Evolutionary conservation across 106 monocot genomes (phyloP).

Genomic region (Platanthera guangdongensis): DNA sequence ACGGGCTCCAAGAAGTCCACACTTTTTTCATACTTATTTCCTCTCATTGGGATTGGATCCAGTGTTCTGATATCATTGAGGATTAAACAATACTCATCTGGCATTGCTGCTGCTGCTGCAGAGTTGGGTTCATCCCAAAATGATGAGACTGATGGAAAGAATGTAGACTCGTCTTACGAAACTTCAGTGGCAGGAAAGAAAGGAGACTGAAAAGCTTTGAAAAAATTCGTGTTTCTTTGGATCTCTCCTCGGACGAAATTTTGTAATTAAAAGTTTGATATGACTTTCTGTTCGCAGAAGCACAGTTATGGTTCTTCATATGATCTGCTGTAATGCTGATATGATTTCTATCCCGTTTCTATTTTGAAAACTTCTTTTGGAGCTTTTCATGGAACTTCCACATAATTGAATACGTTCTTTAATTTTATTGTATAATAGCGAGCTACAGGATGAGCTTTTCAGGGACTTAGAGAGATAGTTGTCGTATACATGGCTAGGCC

Average conservation of each 20-base stretch:
- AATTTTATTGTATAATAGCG: too few species aligned
- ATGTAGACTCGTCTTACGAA: neutral
- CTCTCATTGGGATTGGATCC: slow-evolving; percentile 63
- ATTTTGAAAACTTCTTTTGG: neutral
- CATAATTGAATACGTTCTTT: too few species aligned
- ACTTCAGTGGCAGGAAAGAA: neutral
- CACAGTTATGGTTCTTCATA: neutral
- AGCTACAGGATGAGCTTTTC: too few species aligned
- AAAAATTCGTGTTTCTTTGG: neutral
- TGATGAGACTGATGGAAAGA: neutral
- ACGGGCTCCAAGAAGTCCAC: slow-evolving; percentile 44
- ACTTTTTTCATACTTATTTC: slow-evolving; percentile 59
- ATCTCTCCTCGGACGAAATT: neutral
- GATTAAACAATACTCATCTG: slow-evolving; percentile 78
- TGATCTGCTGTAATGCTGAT: neutral
- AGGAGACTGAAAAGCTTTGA: neutral
- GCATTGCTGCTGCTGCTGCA: slow-evolving; percentile 26
- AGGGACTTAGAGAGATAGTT: too few species aligned
- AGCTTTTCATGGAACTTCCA: neutral
- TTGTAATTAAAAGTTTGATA: neutral
- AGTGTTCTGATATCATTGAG: slow-evolving; percentile 80
- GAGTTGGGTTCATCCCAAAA: slow-evolving; percentile 8
- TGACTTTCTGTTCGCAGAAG: neutral
- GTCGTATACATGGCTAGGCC: too few species aligned
- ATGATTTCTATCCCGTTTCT: neutral